Conservation (phyloP, 495 filamentous ascomycete genomes). For the Penicillium macrosclerotiorum region DNA sequence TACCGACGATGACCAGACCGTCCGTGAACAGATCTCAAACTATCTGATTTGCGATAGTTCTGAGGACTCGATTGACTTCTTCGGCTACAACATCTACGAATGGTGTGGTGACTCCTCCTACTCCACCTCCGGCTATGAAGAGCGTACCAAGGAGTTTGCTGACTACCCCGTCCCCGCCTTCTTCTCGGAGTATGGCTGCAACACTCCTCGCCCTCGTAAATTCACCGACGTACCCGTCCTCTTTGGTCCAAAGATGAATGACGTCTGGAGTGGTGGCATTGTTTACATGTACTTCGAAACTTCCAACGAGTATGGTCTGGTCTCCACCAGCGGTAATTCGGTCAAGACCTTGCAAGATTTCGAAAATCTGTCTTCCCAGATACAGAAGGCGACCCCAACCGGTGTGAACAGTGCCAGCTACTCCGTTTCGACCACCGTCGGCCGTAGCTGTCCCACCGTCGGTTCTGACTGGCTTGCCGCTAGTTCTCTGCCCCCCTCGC, state of each 20-base stretch:
- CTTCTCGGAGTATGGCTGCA: conserved; percentile 99
- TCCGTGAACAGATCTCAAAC: conserved; percentile 73
- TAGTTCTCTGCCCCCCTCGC: conserved; percentile 74
- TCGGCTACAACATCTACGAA: conserved; percentile 99
- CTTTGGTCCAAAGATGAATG: conserved; percentile 76
- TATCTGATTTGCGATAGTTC: conserved; percentile 89
- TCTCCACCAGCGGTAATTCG: conserved; percentile 53
- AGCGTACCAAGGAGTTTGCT: conserved; percentile 77
- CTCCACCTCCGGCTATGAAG: conserved; percentile 70
- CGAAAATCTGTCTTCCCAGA: conserved; percentile 65
- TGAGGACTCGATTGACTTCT: conserved; percentile 79
- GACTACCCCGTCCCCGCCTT: conserved; percentile 91
- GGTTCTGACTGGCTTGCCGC: conserved; percentile 67
- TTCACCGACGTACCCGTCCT: conserved; percentile 85
- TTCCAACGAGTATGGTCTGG: conserved; percentile 85
- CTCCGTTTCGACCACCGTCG: conserved; percentile 65
- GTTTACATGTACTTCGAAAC: conserved; percentile 99
- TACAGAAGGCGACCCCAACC: conserved; percentile 65
- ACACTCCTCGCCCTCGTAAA: conserved; percentile 67
- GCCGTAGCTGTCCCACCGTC: conserved; percentile 68
- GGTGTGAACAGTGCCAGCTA: conserved; percentile 64
- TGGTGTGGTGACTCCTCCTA: conserved; percentile 90
- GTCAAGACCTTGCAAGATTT: conserved; percentile 71
- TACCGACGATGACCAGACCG: conserved; percentile 82
- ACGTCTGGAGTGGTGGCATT: conserved; percentile 90